These are phyloP conservation scores for Crepidotus variabilis DNA, from an alignment of 768 basidiomycete genomes.

Conservation along the genomic window DNA sequence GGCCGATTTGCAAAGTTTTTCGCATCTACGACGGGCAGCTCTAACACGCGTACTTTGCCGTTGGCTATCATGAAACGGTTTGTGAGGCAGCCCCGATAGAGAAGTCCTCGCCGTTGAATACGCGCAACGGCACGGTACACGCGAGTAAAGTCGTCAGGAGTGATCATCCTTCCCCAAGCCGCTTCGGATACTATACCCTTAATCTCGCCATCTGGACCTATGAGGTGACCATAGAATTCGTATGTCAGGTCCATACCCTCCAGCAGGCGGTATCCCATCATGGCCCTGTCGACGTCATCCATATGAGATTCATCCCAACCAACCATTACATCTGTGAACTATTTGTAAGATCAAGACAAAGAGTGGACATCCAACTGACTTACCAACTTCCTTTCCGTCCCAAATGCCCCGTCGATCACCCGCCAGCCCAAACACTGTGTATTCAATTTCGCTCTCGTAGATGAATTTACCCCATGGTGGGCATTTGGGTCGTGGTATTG, in stretches of 20 bases:
- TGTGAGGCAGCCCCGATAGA: conserved; percentile 18
- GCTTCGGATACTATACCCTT: conserved; percentile 34
- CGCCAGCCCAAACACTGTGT: conserved; percentile 26
- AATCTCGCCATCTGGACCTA: conserved; percentile 26
- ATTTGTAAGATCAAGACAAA: neutral
- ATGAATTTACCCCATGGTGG: conserved; percentile 33
- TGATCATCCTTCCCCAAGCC: conserved; percentile 27
- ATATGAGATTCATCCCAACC: conserved; percentile 26
- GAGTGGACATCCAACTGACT: conserved; percentile 4
- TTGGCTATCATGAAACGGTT: conserved; percentile 28
- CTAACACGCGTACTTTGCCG: conserved; percentile 31
- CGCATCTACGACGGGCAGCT: conserved; percentile 16
- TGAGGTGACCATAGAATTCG: conserved; percentile 30
- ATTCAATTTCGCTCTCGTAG: conserved; percentile 31
- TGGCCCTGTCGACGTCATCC: conserved; percentile 22
- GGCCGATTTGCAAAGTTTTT: conserved; percentile 14
- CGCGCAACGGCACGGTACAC: conserved; percentile 28
- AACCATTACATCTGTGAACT: conserved; percentile 25
- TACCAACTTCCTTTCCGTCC: conserved; percentile 35
- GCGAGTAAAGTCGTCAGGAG: conserved; percentile 23
- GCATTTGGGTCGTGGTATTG: conserved; percentile 22
- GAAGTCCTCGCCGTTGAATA: conserved; percentile 23
- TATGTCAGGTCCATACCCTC: conserved; percentile 32
- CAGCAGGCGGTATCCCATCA: conserved; percentile 25
- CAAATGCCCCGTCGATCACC: conserved; percentile 31